These are phyloP conservation scores for Daldinia loculata DNA, from an alignment of 495 filamentous ascomycete species.

Conservation along the genomic window DNA sequence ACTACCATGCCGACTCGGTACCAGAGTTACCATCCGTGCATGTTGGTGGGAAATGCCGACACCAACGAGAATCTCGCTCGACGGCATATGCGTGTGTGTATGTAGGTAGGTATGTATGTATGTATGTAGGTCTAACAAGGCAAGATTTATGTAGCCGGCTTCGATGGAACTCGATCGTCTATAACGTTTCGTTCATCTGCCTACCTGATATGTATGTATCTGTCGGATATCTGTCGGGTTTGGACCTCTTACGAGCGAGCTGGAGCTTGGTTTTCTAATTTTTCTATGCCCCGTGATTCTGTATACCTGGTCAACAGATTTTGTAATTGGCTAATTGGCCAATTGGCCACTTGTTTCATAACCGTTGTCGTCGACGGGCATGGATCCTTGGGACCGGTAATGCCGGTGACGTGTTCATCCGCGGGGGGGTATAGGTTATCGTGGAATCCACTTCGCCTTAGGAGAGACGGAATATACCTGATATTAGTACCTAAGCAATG, in stretches of 20 bases:
- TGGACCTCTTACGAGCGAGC: neutral
- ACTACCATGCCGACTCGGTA: constrained; percentile 32
- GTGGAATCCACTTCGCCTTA: constrained; percentile 12
- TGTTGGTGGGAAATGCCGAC: constrained; percentile 8
- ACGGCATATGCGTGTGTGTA: constrained; percentile 1
- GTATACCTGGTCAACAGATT: neutral
- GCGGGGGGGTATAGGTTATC: constrained; percentile 18
- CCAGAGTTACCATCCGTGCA: constrained; percentile 21
- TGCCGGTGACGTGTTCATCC: constrained; percentile 31
- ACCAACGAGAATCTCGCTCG: constrained; percentile 12
- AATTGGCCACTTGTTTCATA: constrained; percentile 2
- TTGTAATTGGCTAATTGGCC: constrained; percentile 11
- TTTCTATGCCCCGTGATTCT: constrained; percentile 21
- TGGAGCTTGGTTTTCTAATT: neutral
- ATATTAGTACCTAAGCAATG: neutral
- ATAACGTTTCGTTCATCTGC: neutral
- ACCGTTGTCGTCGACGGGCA: constrained; percentile 16
- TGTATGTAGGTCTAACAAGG: neutral
- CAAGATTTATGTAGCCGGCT: constrained; percentile 6
- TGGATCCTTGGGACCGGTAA: constrained; percentile 23
- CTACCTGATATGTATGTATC: neutral
- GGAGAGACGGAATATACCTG: constrained; percentile 1
- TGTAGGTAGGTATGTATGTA: no score
- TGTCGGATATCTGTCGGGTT: no score
- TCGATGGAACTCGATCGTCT: constrained; percentile 2